phyloP scores from a whole-genome alignment of 768 basidiomycete genomes.

The Leccinum aurantiacum region DNA sequence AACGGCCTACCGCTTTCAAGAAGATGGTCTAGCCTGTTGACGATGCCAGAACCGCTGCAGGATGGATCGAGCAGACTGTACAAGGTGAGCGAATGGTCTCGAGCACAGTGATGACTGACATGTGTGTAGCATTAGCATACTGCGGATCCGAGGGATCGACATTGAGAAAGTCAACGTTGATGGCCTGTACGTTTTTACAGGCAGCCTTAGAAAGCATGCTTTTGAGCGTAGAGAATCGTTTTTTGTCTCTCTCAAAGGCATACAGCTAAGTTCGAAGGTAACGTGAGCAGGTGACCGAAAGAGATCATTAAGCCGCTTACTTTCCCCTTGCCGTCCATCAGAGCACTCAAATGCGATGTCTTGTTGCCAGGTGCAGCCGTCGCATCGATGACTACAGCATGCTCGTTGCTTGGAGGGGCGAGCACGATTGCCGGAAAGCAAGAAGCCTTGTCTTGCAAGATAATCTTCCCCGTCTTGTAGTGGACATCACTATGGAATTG shows the following conservation, averaged over 20 bases:
- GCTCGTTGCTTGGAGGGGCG: conserved; percentile 56
- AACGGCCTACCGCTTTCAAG: conserved; percentile 61
- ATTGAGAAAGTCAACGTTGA: conserved; percentile 82
- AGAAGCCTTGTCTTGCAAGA: conserved; percentile 97
- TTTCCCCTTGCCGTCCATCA: conserved; percentile 82
- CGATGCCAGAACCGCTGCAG: conserved; percentile 92
- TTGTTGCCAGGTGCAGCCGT: conserved; percentile 99
- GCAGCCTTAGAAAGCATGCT: conserved; percentile 83
- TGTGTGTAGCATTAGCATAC: conserved; percentile 75
- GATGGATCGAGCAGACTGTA: conserved; percentile 89
- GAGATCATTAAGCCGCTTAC: conserved; percentile 37
- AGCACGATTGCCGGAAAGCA: conserved; percentile 93
- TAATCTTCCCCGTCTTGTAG: conserved; percentile 78
- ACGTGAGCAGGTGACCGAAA: background rate
- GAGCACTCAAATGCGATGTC: conserved; percentile 87
- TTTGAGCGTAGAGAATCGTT: conserved; percentile 79
- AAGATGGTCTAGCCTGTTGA: conserved; percentile 85
- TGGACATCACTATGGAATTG: conserved; percentile 69
- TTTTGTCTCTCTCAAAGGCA: conserved; percentile 87
- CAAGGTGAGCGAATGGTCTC: background rate
- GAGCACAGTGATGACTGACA: conserved; percentile 51
- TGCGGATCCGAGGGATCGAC: conserved; percentile 65
- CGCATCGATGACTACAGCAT: conserved; percentile 78
- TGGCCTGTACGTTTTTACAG: conserved; percentile 75
- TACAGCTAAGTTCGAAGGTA: conserved; percentile 49